Percentiles rank a stretch among this genome's conserved stretches.
Conservation (phyloP, 2,329 filamentous ascomycete species). For the Nemania diffusa region DNA sequence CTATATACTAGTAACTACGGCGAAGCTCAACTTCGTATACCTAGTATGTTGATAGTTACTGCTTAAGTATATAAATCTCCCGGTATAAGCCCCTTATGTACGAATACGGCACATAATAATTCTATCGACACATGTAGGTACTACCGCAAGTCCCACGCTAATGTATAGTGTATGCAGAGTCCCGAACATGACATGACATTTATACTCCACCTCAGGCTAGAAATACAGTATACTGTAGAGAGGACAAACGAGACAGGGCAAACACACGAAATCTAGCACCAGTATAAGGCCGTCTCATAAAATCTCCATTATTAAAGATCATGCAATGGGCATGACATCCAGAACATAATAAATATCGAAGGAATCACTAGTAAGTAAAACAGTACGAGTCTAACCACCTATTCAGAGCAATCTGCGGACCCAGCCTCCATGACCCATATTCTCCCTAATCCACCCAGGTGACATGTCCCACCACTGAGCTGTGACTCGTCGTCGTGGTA, state of each 20-base stretch:
- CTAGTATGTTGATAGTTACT: background rate
- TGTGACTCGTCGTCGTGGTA: background rate
- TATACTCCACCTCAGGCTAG: background rate
- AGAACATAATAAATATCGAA: background rate
- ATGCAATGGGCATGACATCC: background rate
- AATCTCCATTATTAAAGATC: background rate
- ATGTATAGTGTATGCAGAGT: background rate
- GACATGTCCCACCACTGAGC: background rate
- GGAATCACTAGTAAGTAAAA: background rate
- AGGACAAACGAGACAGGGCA: background rate
- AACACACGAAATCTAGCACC: background rate
- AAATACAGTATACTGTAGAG: background rate
- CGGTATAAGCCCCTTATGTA: background rate
- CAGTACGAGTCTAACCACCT: background rate
- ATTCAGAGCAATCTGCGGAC: background rate
- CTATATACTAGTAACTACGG: background rate
- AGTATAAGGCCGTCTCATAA: background rate
- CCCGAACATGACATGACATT: background rate
- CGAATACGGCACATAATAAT: background rate
- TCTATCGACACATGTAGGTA: background rate
- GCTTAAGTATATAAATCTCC: background rate
- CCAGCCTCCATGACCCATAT: background rate
- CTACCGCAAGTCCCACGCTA: background rate
- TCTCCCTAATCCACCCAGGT: background rate
- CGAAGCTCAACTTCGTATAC: background rate